phyloP scores from a whole-genome alignment of 306 rosid genomes.

The Acmispon strigosus region DNA sequence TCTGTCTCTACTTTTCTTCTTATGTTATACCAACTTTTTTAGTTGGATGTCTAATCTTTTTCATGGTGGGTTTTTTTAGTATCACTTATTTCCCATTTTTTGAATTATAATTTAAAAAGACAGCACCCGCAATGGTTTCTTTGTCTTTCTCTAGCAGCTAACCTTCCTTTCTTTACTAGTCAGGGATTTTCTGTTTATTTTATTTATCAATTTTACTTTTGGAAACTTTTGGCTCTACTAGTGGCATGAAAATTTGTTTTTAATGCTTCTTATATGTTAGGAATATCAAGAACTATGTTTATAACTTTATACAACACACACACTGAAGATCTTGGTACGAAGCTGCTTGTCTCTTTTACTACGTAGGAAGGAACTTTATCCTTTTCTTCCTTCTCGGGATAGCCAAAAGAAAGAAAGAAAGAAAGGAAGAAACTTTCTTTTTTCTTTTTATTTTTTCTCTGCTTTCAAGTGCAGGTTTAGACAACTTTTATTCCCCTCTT shows the following conservation, averaged over 20 bases:
- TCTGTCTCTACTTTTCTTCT: slow-evolving; percentile 14
- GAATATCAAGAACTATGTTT: slow-evolving; percentile 14
- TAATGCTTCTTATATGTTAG: background rate
- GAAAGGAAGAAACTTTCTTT: too few relatives aligned
- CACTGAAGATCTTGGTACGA: slow-evolving; percentile 19
- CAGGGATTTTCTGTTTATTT: background rate
- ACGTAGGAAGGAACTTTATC: slow-evolving; percentile 38
- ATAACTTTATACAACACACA: slow-evolving; percentile 7
- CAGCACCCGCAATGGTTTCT: slow-evolving; percentile 11
- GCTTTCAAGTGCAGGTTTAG: slow-evolving; percentile 41
- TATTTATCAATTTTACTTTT: slow-evolving; percentile 7
- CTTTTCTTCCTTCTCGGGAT: slow-evolving; percentile 69
- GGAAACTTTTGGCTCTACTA: slow-evolving; percentile 30
- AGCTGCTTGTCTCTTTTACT: slow-evolving; percentile 26
- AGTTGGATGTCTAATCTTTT: slow-evolving; percentile 29
- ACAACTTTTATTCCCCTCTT: slow-evolving; percentile 35
- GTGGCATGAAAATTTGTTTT: background rate
- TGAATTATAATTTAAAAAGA: background rate
- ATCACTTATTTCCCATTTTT: background rate
- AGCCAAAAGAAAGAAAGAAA: slow-evolving; percentile 62
- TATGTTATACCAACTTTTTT: slow-evolving; percentile 29
- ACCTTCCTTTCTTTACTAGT: slow-evolving; percentile 2
- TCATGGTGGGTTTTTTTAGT: slow-evolving; percentile 33
- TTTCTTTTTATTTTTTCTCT: background rate
- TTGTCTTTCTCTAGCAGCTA: slow-evolving; percentile 44